These are phyloP conservation scores for Termitomyces sp. DNA, from an alignment of 768 basidiomycete genomes.

Conservation along the genomic window DNA sequence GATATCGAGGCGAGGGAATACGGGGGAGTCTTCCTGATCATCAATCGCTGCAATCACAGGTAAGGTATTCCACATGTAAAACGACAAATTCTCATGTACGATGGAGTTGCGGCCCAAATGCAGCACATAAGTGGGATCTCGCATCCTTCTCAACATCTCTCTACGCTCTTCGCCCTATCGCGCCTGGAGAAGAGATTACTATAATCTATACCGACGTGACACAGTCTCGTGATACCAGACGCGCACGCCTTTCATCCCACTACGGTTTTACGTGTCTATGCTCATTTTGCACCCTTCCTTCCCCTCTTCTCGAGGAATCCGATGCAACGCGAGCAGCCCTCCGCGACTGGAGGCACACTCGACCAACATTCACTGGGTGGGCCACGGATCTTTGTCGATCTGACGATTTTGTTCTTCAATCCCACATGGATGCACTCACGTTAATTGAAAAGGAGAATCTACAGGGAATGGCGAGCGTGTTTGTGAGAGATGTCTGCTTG, in stretches of 20 bases:
- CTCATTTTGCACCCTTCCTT: slow-evolving; percentile 29
- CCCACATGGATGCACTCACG: slow-evolving; percentile 35
- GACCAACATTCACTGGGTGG: slow-evolving; percentile 35
- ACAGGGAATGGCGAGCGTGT: slow-evolving; percentile 36
- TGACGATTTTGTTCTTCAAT: slow-evolving; percentile 36
- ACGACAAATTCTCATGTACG: neutral
- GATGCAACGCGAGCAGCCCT: slow-evolving; percentile 12
- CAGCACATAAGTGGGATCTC: slow-evolving; percentile 39
- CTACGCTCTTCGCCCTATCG: slow-evolving; percentile 38
- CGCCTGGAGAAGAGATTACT: slow-evolving; percentile 40
- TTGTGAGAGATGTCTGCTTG: slow-evolving; percentile 40
- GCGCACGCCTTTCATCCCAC: slow-evolving; percentile 30
- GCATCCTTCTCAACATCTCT: slow-evolving; percentile 34
- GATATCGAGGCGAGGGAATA: slow-evolving; percentile 27
- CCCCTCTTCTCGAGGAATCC: slow-evolving; percentile 8
- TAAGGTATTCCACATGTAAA: slow-evolving; percentile 11
- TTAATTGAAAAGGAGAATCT: slow-evolving; percentile 40
- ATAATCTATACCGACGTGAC: slow-evolving; percentile 42
- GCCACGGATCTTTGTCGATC: slow-evolving; percentile 35
- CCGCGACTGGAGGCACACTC: slow-evolving; percentile 16
- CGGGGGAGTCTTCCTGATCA: slow-evolving; percentile 38
- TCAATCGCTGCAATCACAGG: slow-evolving; percentile 46
- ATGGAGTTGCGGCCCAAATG: slow-evolving; percentile 42
- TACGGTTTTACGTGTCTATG: slow-evolving; percentile 43
- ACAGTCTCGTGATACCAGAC: slow-evolving; percentile 31